Evolutionary conservation across 441 rosid species (phyloP), one percentile per base, ranked within the genome.

Genomic region (Gossypium gossypioides): DNA sequence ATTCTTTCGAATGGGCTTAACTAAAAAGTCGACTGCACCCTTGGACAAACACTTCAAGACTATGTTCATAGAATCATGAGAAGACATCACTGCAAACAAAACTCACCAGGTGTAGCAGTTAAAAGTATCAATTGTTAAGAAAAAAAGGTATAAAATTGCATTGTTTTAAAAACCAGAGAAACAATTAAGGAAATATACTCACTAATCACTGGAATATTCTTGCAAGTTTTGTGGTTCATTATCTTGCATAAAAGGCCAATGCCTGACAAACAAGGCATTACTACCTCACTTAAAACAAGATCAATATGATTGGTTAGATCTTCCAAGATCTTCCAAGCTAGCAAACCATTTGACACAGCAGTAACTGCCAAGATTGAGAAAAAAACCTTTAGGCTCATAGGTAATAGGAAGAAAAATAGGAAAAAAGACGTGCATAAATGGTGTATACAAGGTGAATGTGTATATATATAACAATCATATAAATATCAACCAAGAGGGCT

Each of bases 1-100:
- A 78, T 86, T 86, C 81, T 82, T 86, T 74, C 89, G 80, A 65
- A 86, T 81, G 57, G 87, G 89, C 72, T 83, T 85, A 76, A 81
- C 82, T 74, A 85, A 57, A 81, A 78, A 81, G 72, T 85, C 88
- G 75, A 79, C 86, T 3, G 88, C 86, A 55, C 84, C 85, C 68
- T 81, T 85, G 64, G 86, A 83, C 66, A 85, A 76, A 76, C 88
- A 85, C 76, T 76, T 85, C 22, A 85, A 85, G 58, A 83, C 88
- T 62, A 83, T 52, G 74, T 78, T 75, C 86, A 83, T 83, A 27
- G 86, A 81, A 74, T 76, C 85, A 72, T 73, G 85, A 67, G 86
- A 81, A 48, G 88, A 83, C 84, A 83, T 85, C 88, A 85, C 86
- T 85, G 88, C 86, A 79, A 25, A 72, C 52, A 76, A 37, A 82